Base-by-base conservation (phyloP, 176 grass and related monocot species). In the Saccharum officinarum region DNA sequence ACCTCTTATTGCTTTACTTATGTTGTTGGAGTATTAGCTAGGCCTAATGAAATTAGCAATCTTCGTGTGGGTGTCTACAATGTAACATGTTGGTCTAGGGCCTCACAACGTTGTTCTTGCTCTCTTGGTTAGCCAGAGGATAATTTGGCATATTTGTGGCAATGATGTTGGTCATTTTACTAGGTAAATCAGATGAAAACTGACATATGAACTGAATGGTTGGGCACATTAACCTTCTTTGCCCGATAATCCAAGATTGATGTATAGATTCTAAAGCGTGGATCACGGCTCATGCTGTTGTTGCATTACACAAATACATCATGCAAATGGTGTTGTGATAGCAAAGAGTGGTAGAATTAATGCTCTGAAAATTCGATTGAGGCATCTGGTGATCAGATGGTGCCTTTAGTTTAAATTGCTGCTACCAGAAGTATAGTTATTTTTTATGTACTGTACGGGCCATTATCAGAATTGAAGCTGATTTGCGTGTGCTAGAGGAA, bases 61-160 rank as follows among this genome's bases (percentile, higher is more conserved):
- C 69, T 63, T 73, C 54, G 38, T 44, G 81, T 73, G 69, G 50
- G 33, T 72, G 9, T 74, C 39, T 63, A 64, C 44, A 47, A 61
- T 73, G 81, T 83, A 73, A 83, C 69, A 64, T 64, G 69, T 83
- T 74, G 81, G 25, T 83, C 55, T 83, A 49, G 54, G 18, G 39
- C 64, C 54, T 46, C 54, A 83, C 39, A 57, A 72, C 1, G 16
- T 39, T 74, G 81, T 49, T 74, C 55, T 47, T 36, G 39, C 17
- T 64, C 55, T 83, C 55, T 46, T 73, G 81, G 52, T 60, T 63
- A 83, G 68, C 68, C 69, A 73, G 69, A 73, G 8, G 69, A 73
- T 62, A 63, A 34, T 64, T 83, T 75, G 81, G 54, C 55, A 49
- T 44, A 60, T 78, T 60, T 52, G 49, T 42, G 37, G 14, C 14